Percentiles rank a stretch among this genome's conserved stretches.
phyloP scores from a whole-genome alignment of 2,329 filamentous ascomycete genomes.

The Aspergillus ustus region DNA sequence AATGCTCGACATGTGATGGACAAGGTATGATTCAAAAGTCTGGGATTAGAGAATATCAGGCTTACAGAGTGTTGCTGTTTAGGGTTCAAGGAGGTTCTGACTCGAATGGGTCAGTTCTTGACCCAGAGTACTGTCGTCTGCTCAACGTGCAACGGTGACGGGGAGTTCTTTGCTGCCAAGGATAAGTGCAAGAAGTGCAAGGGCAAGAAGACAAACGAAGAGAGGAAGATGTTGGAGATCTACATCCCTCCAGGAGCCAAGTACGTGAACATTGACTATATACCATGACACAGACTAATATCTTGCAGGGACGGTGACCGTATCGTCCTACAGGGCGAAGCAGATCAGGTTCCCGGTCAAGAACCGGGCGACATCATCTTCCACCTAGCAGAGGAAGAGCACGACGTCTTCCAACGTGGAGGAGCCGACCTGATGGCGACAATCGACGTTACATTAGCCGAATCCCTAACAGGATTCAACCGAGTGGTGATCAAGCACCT shows the following conservation, averaged over 20 bases:
- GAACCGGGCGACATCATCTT: constrained; percentile 94
- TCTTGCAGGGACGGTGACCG: constrained; percentile 71
- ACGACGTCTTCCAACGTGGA: constrained; percentile 80
- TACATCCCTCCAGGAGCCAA: constrained; percentile 89
- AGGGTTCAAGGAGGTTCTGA: constrained; percentile 75
- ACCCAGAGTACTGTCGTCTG: constrained; percentile 80
- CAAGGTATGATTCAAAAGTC: constrained; percentile 54
- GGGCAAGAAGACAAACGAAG: constrained; percentile 81
- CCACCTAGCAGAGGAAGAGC: constrained; percentile 77
- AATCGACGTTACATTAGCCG: constrained; percentile 77
- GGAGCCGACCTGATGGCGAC: constrained; percentile 84
- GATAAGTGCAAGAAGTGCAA: constrained; percentile 99
- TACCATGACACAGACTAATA: not conserved
- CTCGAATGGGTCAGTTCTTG: constrained; percentile 83
- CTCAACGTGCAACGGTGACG: constrained; percentile 81
- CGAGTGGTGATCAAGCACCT: constrained; percentile 89
- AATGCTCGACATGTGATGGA: constrained; percentile 84
- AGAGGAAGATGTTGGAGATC: constrained; percentile 93
- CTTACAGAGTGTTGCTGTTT: constrained; percentile 9
- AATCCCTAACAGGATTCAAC: constrained; percentile 87
- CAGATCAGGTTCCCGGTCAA: constrained; percentile 87
- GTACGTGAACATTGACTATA: constrained; percentile 41
- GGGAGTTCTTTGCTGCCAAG: constrained; percentile 89
- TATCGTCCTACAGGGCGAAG: constrained; percentile 90
- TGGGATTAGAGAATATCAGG: not conserved